Evolutionary conservation across 805 yeast species (phyloP).

Genomic region (Priceomyces haplophilus): DNA sequence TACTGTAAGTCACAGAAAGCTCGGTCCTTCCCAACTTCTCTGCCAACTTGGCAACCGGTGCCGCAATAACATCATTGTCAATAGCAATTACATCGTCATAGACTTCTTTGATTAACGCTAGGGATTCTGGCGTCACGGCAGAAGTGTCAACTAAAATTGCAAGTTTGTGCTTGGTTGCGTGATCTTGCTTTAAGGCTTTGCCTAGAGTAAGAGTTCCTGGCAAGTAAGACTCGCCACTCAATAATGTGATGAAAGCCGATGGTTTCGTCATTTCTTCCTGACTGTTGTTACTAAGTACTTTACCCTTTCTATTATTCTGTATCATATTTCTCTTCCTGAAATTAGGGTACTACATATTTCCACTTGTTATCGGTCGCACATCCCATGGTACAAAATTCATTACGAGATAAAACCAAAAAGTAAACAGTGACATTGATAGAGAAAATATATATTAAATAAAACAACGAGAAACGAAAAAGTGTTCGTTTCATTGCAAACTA

Average conservation of each 20-base stretch:
- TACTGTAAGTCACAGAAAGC: slow-evolving; percentile 51
- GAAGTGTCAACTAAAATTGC: slow-evolving; percentile 34
- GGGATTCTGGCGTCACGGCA: slow-evolving; percentile 25
- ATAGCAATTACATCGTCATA: slow-evolving; percentile 29
- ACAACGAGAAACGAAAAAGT: not conserved
- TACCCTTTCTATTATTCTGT: no score
- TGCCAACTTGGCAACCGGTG: slow-evolving; percentile 22
- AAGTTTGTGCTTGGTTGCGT: slow-evolving; percentile 10
- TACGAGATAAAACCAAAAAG: not conserved
- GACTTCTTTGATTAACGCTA: slow-evolving; percentile 20
- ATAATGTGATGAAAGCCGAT: slow-evolving; percentile 30
- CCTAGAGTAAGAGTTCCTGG: slow-evolving; percentile 60
- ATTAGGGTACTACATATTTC: not conserved
- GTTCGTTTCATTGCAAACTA: not conserved
- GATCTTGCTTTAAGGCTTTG: slow-evolving; percentile 20
- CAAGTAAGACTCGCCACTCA: slow-evolving; percentile 50
- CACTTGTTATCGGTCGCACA: not conserved
- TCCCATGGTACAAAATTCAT: not conserved
- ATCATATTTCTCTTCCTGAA: not conserved
- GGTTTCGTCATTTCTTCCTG: not conserved
- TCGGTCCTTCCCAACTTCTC: slow-evolving; percentile 50
- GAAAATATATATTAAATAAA: not conserved
- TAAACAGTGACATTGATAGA: not conserved
- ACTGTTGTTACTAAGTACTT: no score
- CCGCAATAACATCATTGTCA: slow-evolving; percentile 15